Percentiles rank a stretch among this genome's conserved stretches.
phyloP scores from a whole-genome alignment of 306 rosid genomes.

The Malus orientalis region DNA sequence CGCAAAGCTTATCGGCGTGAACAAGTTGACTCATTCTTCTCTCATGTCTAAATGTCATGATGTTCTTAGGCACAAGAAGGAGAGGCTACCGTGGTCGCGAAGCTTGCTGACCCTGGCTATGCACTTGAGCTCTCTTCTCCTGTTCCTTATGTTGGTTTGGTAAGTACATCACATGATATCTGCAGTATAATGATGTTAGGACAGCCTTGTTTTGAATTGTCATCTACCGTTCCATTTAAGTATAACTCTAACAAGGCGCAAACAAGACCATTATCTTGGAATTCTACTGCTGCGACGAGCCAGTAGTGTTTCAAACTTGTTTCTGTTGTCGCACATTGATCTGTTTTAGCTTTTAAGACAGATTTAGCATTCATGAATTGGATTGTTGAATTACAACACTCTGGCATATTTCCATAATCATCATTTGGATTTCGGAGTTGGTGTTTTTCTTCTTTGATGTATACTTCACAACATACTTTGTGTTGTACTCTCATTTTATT shows the following conservation, averaged over 20 bases:
- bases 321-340: not conserved
- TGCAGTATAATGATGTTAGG: not conserved
- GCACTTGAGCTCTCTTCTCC: slow-evolving; percentile 59
- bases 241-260: not conserved
- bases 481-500: not conserved
- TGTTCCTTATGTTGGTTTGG: slow-evolving; percentile 62
- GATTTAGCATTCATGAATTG: not conserved
- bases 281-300: not conserved
- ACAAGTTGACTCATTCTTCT: not conserved
- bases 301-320: not conserved
- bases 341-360: not conserved
- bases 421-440: not conserved
- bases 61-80: slow-evolving; percentile 60
- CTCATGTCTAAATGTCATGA: not conserved
- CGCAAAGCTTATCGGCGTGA: not conserved
- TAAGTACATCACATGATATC: slow-evolving; percentile 16
- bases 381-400: not conserved
- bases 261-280: not conserved
- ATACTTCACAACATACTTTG: not conserved
- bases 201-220: not conserved
- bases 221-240: not conserved
- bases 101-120: slow-evolving; percentile 61
- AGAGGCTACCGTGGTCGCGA: slow-evolving; percentile 53
- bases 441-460: not conserved
- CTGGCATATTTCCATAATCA: not conserved